A percentile compares a stretch with the other conserved stretches of the same genome.
These are phyloP conservation scores for Madurella fahalii DNA, from an alignment of 2,329 filamentous ascomycete genomes.

Conservation along the genomic window DNA sequence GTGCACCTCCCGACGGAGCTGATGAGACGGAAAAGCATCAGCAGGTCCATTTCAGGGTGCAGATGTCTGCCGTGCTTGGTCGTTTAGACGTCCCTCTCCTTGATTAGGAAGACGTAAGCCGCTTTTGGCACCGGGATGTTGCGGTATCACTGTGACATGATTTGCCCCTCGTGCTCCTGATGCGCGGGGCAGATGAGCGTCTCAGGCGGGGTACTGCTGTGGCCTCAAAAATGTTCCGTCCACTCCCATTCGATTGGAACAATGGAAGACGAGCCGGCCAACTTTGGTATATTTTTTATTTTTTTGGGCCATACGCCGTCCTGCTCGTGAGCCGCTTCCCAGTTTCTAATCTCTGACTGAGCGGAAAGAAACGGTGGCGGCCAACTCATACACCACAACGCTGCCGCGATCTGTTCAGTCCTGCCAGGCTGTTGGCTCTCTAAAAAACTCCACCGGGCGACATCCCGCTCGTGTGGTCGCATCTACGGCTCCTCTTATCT, in stretches of 20 bases:
- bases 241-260: not conserved
- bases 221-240: not conserved
- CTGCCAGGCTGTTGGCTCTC: not conserved
- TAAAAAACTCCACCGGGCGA: not conserved
- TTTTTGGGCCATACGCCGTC: not conserved
- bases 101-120: constrained; percentile 9
- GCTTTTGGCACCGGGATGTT: constrained; percentile 1
- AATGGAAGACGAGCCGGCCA: not conserved
- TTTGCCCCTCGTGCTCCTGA: constrained; percentile 16
- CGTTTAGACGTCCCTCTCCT: constrained; percentile 2
- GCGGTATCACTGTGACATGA: constrained; percentile 6
- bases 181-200: constrained; percentile 3
- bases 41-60: constrained; percentile 6
- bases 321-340: not conserved
- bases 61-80: constrained; percentile 14
- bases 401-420: not conserved
- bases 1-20: too few relatives aligned
- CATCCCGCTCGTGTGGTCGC: not conserved
- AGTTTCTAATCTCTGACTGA: constrained; percentile 13
- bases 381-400: not conserved
- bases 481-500: not conserved
- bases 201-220: constrained; percentile 1
- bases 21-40: too few relatives aligned
- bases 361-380: not conserved
- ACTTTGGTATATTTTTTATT: too few relatives aligned